Evolutionary conservation across 306 rosid species (phyloP).

Genomic region (Pyrus bretschneideri): DNA sequence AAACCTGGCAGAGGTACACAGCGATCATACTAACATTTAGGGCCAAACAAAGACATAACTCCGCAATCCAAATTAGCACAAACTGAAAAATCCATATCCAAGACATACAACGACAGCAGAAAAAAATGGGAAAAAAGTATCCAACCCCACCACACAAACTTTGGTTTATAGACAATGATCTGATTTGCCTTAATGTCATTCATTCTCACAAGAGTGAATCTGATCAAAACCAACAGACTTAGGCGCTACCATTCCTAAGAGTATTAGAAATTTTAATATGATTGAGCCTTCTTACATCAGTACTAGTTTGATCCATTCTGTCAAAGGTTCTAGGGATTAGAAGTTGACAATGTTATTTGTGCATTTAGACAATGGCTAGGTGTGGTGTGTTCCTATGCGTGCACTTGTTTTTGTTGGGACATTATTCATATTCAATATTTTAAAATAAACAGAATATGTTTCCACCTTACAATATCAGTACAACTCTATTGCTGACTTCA

Average conservation of each 20-base stretch:
- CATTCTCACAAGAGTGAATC: background rate
- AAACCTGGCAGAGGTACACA: background rate
- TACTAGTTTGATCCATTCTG: background rate
- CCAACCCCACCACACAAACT: background rate
- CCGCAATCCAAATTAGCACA: background rate
- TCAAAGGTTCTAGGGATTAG: background rate
- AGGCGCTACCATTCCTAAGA: background rate
- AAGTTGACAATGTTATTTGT: background rate
- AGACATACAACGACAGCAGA: background rate
- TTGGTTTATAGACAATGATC: background rate
- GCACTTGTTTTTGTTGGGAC: background rate
- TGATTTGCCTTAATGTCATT: background rate
- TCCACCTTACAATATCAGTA: background rate
- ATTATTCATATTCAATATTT: background rate
- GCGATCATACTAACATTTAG: background rate
- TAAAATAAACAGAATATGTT: background rate
- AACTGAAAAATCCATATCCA: background rate
- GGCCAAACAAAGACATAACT: background rate
- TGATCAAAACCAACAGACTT: background rate
- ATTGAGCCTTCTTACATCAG: background rate
- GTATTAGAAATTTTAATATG: background rate
- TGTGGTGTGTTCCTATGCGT: background rate
- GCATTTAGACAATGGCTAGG: background rate
- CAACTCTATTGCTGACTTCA: background rate
- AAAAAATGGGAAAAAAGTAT: background rate